A percentile compares a stretch with the other conserved stretches of the same genome.
Evolutionary conservation across 2,329 filamentous ascomycete species (phyloP).

Genomic region (Fusarium sp.): DNA sequence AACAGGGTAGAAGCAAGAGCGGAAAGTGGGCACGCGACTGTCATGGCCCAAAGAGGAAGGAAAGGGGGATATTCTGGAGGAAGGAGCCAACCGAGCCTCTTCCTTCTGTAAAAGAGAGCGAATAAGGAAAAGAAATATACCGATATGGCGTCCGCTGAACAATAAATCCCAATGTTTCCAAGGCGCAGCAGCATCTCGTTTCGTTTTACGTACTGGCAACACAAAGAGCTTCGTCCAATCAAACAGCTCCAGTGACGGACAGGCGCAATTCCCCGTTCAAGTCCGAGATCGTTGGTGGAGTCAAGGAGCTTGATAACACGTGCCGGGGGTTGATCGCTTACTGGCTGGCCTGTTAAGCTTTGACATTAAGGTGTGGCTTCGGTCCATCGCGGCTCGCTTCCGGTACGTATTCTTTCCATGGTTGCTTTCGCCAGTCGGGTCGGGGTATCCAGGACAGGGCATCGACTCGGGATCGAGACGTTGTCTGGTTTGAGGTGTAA

Average conservation of each 20-base stretch:
- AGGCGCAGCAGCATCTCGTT: slow-evolving; percentile 6
- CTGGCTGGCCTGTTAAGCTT: slow-evolving; percentile 4
- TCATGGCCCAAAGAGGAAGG: background rate
- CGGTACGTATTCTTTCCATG: background rate
- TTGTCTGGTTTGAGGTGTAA: background rate
- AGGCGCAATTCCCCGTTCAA: background rate
- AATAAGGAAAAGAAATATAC: background rate
- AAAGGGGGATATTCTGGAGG: background rate
- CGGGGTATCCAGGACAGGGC: background rate
- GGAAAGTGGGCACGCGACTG: slow-evolving; percentile 24
- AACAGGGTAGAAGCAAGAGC: background rate
- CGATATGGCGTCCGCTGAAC: slow-evolving; percentile 7
- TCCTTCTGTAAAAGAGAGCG: background rate
- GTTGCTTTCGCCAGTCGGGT: background rate
- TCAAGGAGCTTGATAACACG: background rate
- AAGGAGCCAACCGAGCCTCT: slow-evolving; percentile 2
- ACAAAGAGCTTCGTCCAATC: background rate
- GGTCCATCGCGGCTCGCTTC: background rate
- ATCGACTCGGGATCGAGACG: background rate
- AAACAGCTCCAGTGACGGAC: background rate
- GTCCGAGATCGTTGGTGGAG: background rate
- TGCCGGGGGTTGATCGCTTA: background rate
- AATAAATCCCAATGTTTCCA: background rate
- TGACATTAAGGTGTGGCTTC: slow-evolving; percentile 4
- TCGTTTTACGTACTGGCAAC: background rate